Conservation (phyloP, 1,284 basidiomycete genomes). For the Microbotryomycetes sp. region DNA sequence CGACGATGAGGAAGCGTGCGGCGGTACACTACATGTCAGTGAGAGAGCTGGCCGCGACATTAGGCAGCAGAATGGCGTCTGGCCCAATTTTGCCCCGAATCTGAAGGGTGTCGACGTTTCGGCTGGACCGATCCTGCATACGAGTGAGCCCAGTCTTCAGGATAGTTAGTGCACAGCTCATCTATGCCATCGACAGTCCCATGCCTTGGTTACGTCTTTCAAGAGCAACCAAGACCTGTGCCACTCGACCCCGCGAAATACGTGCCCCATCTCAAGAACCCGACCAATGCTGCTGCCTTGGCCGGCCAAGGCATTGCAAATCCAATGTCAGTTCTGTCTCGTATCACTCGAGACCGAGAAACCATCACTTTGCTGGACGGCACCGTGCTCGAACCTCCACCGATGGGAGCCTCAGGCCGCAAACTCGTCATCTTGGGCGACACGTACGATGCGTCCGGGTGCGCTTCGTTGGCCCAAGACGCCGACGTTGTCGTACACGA, state of each 20-base stretch:
- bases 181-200: slow-evolving; percentile 52
- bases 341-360: slow-evolving; percentile 55
- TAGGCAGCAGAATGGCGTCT: slow-evolving; percentile 58
- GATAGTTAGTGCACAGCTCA: not conserved
- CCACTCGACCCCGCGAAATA: slow-evolving; percentile 40
- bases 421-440: slow-evolving; percentile 73
- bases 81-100: slow-evolving; percentile 54
- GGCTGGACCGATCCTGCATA: slow-evolving; percentile 71
- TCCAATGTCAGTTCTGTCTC: slow-evolving; percentile 61
- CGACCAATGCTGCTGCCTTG: slow-evolving; percentile 9
- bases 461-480: slow-evolving; percentile 48
- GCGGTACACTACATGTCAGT: slow-evolving; percentile 52
- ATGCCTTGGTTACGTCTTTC: slow-evolving; percentile 72
- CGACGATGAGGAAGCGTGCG: slow-evolving; percentile 44
- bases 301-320: slow-evolving; percentile 55
- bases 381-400: slow-evolving; percentile 64
- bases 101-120: slow-evolving; percentile 53
- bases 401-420: slow-evolving; percentile 54
- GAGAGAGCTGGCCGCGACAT: slow-evolving; percentile 64
- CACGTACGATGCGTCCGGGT: slow-evolving; percentile 53
- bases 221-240: slow-evolving; percentile 50
- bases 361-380: slow-evolving; percentile 68
- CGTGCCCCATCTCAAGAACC: slow-evolving; percentile 19
- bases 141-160: slow-evolving; percentile 50
- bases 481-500: slow-evolving; percentile 71